Conservation (phyloP, 352 stramenopile species). For the Phytophthora sansomeana region DNA sequence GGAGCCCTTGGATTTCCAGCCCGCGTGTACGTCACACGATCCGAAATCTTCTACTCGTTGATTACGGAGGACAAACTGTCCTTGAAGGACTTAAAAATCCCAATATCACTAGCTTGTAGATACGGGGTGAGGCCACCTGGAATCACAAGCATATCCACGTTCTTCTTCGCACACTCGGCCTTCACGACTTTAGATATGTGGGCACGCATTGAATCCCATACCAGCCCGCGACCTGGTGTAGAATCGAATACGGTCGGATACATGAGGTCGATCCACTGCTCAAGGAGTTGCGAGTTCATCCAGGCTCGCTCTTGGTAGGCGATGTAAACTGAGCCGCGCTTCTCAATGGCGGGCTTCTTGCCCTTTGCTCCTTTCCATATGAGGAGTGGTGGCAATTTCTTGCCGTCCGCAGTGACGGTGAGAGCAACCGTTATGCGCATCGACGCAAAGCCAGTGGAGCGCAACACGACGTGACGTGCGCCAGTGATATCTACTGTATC, state of each 20-base stretch:
- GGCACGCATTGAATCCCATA: slow-evolving; percentile 26
- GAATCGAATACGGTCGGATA: slow-evolving; percentile 12
- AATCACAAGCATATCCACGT: slow-evolving; percentile 8
- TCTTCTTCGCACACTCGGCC: slow-evolving; percentile 3
- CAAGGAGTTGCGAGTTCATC: slow-evolving; percentile 17
- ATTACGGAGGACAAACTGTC: slow-evolving; percentile 11
- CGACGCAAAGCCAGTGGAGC: slow-evolving; percentile 3
- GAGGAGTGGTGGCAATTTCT: slow-evolving; percentile 16
- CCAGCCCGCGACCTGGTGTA: background rate
- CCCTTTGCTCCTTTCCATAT: slow-evolving; percentile 21
- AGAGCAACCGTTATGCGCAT: background rate
- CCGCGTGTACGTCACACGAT: slow-evolving; percentile 19
- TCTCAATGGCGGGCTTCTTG: slow-evolving; percentile 3
- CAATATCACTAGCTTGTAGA: slow-evolving; percentile 20
- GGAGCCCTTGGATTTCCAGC: slow-evolving; percentile 10
- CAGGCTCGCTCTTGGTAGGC: slow-evolving; percentile 20
- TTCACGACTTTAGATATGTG: too few relatives aligned
- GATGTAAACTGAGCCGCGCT: slow-evolving; percentile 10
- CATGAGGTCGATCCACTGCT: slow-evolving; percentile 19
- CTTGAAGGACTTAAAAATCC: slow-evolving; percentile 32
- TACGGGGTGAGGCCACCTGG: slow-evolving; percentile 21
- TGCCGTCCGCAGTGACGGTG: background rate
- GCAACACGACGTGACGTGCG: slow-evolving; percentile 5
- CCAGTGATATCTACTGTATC: slow-evolving; percentile 2
- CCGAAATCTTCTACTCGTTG: slow-evolving; percentile 18